Percentiles rank a stretch among this genome's conserved stretches.
phyloP scores from a whole-genome alignment of 305 asterid species.

The Fraxinus floribunda region DNA sequence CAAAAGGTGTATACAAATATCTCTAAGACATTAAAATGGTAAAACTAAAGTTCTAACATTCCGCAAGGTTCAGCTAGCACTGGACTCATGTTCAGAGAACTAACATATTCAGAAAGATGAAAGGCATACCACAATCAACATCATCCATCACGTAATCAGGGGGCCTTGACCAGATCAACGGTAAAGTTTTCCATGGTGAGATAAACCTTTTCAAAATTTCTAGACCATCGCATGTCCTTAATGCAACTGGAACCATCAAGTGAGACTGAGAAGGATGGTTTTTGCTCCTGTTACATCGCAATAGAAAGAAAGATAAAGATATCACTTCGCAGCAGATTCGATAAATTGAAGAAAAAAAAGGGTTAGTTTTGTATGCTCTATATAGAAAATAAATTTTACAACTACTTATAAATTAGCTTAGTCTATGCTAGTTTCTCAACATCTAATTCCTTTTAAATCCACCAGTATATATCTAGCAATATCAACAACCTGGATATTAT shows the following conservation, averaged over 20 bases:
- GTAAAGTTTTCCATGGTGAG: conserved; percentile 62
- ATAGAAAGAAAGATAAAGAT: conserved; percentile 3
- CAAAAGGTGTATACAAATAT: conserved; percentile 6
- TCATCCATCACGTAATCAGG: conserved; percentile 45
- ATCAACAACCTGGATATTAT: neutral
- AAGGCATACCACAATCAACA: conserved; percentile 74
- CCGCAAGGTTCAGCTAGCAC: conserved; percentile 7
- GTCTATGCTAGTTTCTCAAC: neutral
- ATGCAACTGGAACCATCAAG: conserved; percentile 54
- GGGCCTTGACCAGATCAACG: conserved; percentile 70
- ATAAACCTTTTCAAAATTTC: conserved; percentile 52
- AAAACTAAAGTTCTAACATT: neutral
- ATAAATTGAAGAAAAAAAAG: neutral
- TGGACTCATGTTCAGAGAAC: conserved; percentile 9
- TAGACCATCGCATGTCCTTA: conserved; percentile 71
- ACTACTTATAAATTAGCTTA: neutral
- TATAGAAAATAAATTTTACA: neutral
- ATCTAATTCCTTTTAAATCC: neutral
- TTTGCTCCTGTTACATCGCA: conserved; percentile 50
- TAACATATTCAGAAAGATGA: conserved; percentile 21
- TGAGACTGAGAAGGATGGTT: conserved; percentile 70
- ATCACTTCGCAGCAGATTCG: neutral
- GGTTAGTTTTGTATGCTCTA: neutral
- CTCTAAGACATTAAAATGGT: conserved; percentile 8
- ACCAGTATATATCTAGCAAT: neutral